Conservation (phyloP, 257 asterid genomes). For the Solanum lignicaule region DNA sequence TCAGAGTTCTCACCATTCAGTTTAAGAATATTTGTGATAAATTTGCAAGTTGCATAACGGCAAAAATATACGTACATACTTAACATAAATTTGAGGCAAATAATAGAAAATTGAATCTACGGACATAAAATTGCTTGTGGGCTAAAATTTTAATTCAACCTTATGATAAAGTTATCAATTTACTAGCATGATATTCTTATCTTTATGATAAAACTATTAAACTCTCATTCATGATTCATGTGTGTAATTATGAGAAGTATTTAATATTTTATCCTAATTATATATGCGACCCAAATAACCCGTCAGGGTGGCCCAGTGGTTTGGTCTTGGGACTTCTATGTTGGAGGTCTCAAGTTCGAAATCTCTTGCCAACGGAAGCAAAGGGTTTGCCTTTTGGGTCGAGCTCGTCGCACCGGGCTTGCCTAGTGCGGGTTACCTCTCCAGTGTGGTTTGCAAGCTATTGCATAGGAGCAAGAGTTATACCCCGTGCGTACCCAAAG, state of each 20-base stretch:
- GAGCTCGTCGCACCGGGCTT: neutral
- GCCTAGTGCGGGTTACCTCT: neutral
- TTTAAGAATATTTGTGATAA: neutral
- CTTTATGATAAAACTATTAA: neutral
- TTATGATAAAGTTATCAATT: neutral
- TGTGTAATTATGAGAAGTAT: neutral
- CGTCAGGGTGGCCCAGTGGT: neutral
- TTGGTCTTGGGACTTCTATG: neutral
- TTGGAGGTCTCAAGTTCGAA: neutral
- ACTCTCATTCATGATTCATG: neutral
- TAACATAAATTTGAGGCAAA: neutral
- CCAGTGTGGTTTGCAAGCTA: neutral
- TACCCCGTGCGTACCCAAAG: neutral
- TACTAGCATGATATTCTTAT: neutral
- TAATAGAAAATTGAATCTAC: neutral
- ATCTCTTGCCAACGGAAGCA: neutral
- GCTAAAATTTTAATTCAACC: neutral
- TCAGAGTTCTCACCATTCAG: neutral
- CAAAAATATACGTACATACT: neutral
- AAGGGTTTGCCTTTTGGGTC: neutral
- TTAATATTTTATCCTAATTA: neutral
- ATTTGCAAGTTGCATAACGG: neutral
- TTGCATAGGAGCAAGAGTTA: neutral
- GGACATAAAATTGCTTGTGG: neutral
- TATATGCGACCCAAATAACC: neutral